phyloP scores from a whole-genome alignment of 345 rosid genomes.

The Eucalyptus pauciflora region DNA sequence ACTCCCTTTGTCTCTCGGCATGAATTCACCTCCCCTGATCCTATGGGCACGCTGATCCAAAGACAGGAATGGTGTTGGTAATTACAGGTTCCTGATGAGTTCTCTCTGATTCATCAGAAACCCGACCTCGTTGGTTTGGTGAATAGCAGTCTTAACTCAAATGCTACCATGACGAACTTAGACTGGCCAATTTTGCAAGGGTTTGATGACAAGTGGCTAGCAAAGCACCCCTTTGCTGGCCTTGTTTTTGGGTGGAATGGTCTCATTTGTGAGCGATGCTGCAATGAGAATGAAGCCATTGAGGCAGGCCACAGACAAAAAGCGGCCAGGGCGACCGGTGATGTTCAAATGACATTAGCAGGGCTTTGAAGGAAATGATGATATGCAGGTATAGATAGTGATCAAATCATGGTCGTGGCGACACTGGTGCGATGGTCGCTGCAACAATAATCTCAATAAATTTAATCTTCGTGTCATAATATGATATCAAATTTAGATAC shows the following conservation, averaged over 20 bases:
- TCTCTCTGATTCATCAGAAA: not conserved
- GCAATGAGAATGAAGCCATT: not conserved
- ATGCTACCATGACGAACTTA: not conserved
- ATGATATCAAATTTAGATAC: too few species aligned
- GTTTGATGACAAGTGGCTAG: not conserved
- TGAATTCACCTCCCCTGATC: not conserved
- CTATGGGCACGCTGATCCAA: not conserved
- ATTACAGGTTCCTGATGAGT: not conserved
- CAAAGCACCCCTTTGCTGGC: not conserved
- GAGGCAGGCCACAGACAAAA: not conserved
- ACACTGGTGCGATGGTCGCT: too few species aligned
- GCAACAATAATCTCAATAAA: too few species aligned
- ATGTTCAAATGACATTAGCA: too few species aligned
- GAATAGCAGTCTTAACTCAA: not conserved
- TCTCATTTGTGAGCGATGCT: too few species aligned
- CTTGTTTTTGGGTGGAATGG: not conserved
- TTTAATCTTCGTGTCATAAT: too few species aligned
- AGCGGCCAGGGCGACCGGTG: not conserved
- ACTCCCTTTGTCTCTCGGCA: not conserved
- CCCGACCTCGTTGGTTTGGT: not conserved
- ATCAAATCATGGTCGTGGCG: too few species aligned
- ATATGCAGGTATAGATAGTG: too few species aligned
- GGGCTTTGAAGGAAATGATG: too few species aligned
- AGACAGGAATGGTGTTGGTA: not conserved
- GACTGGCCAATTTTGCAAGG: not conserved